These are phyloP conservation scores for Trypanosoma melophagium DNA, from an alignment of 208 protist genomes.

Conservation along the genomic window DNA sequence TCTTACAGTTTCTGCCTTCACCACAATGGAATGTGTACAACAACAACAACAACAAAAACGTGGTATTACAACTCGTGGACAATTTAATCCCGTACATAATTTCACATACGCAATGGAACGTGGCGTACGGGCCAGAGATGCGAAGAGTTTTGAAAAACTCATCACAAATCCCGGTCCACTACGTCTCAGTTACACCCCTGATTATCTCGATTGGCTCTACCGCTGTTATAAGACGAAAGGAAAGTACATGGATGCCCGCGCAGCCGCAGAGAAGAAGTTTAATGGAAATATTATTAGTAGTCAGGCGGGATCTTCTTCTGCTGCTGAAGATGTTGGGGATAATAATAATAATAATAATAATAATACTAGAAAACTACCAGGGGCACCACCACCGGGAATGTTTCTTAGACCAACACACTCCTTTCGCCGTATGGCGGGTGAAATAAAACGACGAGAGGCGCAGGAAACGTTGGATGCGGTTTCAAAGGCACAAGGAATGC, in stretches of 20 bases:
- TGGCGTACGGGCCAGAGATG: conserved; percentile 38
- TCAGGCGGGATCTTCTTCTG: neutral
- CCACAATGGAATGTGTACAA: neutral
- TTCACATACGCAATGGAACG: conserved; percentile 48
- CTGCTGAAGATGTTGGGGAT: neutral
- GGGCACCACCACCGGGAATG: conserved; percentile 42
- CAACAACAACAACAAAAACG: conserved; percentile 26
- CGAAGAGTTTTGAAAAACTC: conserved; percentile 60
- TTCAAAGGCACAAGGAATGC: conserved; percentile 54
- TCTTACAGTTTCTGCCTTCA: neutral
- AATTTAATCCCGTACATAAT: conserved; percentile 86
- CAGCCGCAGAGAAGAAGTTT: conserved; percentile 64
- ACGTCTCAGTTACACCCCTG: conserved; percentile 74
- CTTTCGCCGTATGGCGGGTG: conserved; percentile 51
- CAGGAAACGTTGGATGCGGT: conserved; percentile 59
- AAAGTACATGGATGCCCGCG: conserved; percentile 45
- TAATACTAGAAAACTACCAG: conserved; percentile 26
- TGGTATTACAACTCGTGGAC: conserved; percentile 61
- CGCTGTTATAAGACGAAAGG: conserved; percentile 68
- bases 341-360: neutral
- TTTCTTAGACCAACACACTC: conserved; percentile 63
- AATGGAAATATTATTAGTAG: conserved; percentile 47
- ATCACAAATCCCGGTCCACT: conserved; percentile 84
- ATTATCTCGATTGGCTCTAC: conserved; percentile 90
- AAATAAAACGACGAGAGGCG: conserved; percentile 43